These are phyloP conservation scores for Auricularia sp. DNA, from an alignment of 768 basidiomycete species.

Conservation along the genomic window DNA sequence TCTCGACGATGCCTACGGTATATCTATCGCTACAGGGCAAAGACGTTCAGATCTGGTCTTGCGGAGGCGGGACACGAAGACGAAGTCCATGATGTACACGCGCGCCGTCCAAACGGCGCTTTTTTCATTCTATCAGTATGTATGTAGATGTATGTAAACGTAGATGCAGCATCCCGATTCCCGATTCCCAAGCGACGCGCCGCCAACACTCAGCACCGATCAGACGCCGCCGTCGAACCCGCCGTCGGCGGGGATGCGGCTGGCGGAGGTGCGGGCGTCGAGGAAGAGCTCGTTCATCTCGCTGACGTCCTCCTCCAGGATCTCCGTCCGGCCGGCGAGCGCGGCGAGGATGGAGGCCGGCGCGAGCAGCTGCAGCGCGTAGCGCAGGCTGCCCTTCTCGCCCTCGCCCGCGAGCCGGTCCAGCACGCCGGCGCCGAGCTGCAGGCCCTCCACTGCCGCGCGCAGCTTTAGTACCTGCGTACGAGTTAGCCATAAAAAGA, in stretches of 20 bases:
- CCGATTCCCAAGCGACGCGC: no score
- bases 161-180: no score
- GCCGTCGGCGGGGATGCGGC: conserved; percentile 34
- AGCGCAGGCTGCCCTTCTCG: conserved; percentile 73
- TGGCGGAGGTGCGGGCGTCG: conserved; percentile 79
- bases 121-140: no score
- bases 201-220: neutral
- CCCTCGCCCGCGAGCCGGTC: conserved; percentile 76
- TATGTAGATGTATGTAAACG: no score
- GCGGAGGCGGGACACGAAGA: no score
- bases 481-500: conserved; percentile 52
- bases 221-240: conserved; percentile 21
- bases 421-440: conserved; percentile 62
- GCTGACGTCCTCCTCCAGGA: conserved; percentile 77
- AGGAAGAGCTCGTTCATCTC: conserved; percentile 95
- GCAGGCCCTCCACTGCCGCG: conserved; percentile 77
- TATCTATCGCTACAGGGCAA: no score
- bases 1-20: no score
- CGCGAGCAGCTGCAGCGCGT: conserved; percentile 76
- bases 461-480: conserved; percentile 78
- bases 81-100: no score
- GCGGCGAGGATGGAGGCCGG: conserved; percentile 82
- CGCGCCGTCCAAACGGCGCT: no score
- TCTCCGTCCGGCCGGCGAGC: conserved; percentile 67
- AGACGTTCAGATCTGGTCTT: no score